A percentile compares a stretch with the other conserved stretches of the same genome.
Evolutionary conservation across 305 asterid species (phyloP).

Genomic region (Solanum hybrid): DNA sequence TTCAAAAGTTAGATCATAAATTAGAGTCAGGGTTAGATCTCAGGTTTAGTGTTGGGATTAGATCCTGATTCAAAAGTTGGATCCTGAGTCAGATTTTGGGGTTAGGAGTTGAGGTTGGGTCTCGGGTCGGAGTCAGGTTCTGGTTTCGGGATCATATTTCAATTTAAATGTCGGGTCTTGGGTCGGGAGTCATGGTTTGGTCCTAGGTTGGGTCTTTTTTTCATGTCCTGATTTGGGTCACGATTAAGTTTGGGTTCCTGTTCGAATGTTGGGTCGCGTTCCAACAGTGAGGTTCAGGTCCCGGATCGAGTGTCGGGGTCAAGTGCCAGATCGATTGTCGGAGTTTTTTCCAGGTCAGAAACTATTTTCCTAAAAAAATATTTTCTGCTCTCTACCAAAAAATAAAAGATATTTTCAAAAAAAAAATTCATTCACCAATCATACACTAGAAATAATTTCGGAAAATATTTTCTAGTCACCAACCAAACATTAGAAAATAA

Average conservation of each 20-base stretch:
- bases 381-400: no score
- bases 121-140: not conserved
- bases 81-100: not conserved
- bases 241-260: not conserved
- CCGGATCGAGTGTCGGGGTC: not conserved
- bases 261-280: not conserved
- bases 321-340: not conserved
- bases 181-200: not conserved
- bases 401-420: no score
- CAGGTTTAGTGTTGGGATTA: not conserved
- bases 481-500: not conserved
- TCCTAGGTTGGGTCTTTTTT: not conserved
- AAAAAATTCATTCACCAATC: not conserved
- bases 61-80: not conserved
- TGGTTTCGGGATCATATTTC: not conserved
- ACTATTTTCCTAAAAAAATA: no score
- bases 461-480: no score
- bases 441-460: not conserved
- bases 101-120: not conserved
- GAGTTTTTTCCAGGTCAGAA: not conserved
- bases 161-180: not conserved
- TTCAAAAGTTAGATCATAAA: not conserved
- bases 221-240: not conserved
- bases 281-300: not conserved
- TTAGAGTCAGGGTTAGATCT: not conserved